Conservation (phyloP, 495 filamentous ascomycete genomes). For the Extremus antarcticus region DNA sequence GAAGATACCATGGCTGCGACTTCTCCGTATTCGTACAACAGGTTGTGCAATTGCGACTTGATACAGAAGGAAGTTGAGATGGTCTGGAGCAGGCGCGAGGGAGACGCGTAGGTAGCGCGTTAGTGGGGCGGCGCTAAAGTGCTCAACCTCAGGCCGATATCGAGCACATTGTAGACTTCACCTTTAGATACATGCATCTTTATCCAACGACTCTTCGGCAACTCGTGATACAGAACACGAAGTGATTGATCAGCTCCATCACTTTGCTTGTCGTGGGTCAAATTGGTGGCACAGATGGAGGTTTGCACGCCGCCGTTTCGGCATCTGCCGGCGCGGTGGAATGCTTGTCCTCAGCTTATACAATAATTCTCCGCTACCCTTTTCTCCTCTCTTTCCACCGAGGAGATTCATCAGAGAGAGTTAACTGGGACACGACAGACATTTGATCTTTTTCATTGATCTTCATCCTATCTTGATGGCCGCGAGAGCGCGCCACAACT, state of each 20-base stretch:
- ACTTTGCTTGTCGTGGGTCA: neutral
- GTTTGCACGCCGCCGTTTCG: neutral
- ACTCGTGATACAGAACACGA: too few relatives aligned
- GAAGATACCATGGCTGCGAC: slow-evolving; percentile 14
- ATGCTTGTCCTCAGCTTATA: neutral
- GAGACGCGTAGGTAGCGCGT: neutral
- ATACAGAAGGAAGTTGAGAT: neutral
- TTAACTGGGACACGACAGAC: too few relatives aligned
- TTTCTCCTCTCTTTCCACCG: too few relatives aligned
- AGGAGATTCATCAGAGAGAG: too few relatives aligned
- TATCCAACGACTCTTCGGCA: too few relatives aligned
- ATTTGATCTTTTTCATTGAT: neutral
- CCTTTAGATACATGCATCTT: too few relatives aligned
- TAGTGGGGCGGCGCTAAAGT: neutral
- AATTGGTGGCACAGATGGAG: neutral
- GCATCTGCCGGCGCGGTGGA: neutral
- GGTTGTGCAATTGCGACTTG: neutral
- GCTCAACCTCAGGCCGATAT: neutral
- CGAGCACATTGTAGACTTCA: too few relatives aligned
- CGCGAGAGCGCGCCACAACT: too few relatives aligned
- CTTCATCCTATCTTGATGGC: neutral
- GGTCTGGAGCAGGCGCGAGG: neutral
- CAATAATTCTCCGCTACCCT: too few relatives aligned
- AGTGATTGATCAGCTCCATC: too few relatives aligned
- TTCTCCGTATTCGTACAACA: neutral